phyloP scores from a whole-genome alignment of 2,329 filamentous ascomycete genomes.

The Chalaropsis ovoidea region DNA sequence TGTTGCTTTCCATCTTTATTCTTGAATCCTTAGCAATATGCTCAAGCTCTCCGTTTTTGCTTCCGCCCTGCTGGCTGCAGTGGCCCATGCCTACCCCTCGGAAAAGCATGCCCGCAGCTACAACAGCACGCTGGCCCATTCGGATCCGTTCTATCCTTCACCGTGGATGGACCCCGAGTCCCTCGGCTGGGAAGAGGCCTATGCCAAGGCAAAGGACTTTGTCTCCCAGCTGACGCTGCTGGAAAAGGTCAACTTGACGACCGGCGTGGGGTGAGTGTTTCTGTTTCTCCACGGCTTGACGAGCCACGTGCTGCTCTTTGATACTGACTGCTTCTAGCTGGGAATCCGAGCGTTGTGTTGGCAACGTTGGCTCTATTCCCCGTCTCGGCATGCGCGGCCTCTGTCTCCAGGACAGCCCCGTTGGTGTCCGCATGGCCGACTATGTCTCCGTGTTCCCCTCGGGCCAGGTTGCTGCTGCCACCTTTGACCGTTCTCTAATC shows the following conservation, averaged over 20 bases:
- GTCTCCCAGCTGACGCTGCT: slow-evolving; percentile 72
- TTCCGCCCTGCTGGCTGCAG: slow-evolving; percentile 22
- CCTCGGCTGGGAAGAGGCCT: slow-evolving; percentile 63
- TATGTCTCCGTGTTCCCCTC: slow-evolving; percentile 73
- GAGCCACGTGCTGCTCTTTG: background rate
- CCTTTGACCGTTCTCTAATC: slow-evolving; percentile 65
- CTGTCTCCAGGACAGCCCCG: slow-evolving; percentile 79
- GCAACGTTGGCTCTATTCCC: slow-evolving; percentile 61
- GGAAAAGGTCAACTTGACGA: slow-evolving; percentile 93
- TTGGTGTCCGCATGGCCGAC: slow-evolving; percentile 68
- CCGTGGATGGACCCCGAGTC: slow-evolving; percentile 73
- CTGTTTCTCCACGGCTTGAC: slow-evolving; percentile 21
- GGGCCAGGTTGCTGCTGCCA: slow-evolving; percentile 70
- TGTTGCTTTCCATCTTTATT: background rate
- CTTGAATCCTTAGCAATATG: slow-evolving; percentile 10
- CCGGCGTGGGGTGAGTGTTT: slow-evolving; percentile 64
- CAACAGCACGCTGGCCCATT: slow-evolving; percentile 32
- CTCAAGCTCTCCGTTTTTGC: slow-evolving; percentile 24
- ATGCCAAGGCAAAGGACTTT: slow-evolving; percentile 64
- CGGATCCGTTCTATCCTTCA: slow-evolving; percentile 65
- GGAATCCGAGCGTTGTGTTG: slow-evolving; percentile 60
- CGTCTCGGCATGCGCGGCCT: slow-evolving; percentile 59
- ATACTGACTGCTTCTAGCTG: slow-evolving; percentile 30
- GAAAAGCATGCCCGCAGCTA: slow-evolving; percentile 4
- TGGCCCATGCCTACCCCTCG: slow-evolving; percentile 17